Conservation (phyloP, 768 basidiomycete genomes). For the Auricularia heimuer region DNA sequence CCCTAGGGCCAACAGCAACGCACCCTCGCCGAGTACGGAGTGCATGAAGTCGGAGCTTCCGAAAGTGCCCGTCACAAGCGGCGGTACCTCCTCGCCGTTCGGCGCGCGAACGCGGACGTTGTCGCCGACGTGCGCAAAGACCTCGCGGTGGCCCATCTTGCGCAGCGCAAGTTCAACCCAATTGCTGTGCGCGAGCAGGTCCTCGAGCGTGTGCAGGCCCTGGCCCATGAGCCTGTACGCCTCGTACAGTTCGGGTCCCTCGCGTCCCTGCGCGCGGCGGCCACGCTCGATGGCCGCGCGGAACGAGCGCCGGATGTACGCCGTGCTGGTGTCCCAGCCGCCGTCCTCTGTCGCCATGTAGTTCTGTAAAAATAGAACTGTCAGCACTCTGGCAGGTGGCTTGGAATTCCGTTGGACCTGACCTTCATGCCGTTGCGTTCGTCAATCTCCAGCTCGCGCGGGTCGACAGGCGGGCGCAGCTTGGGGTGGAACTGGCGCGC, state of each 20-base stretch:
- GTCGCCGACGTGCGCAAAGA: constrained; percentile 76
- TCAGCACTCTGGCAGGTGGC: too few relatives aligned
- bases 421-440: constrained; percentile 74
- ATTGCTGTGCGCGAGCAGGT: constrained; percentile 69
- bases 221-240: constrained; percentile 65
- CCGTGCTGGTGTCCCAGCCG: constrained; percentile 68
- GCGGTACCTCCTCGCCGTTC: constrained; percentile 37
- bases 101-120: constrained; percentile 30
- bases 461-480: constrained; percentile 63
- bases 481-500: constrained; percentile 61
- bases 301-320: constrained; percentile 53
- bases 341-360: constrained; percentile 65
- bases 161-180: constrained; percentile 69
- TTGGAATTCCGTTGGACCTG: neutral
- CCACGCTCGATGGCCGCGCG: constrained; percentile 58
- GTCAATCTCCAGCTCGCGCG: constrained; percentile 68
- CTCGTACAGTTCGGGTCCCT: constrained; percentile 49
- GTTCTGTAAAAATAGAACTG: constrained; percentile 32
- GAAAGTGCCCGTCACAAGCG: constrained; percentile 61
- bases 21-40: constrained; percentile 49
- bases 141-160: constrained; percentile 56
- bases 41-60: constrained; percentile 60
- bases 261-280: constrained; percentile 43
- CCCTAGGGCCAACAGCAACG: constrained; percentile 11
- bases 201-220: constrained; percentile 60